Evolutionary conservation across 2,329 filamentous ascomycete species (phyloP), one percentile per base, ranked within the genome.

Genomic region (Fusarium penzigii): DNA sequence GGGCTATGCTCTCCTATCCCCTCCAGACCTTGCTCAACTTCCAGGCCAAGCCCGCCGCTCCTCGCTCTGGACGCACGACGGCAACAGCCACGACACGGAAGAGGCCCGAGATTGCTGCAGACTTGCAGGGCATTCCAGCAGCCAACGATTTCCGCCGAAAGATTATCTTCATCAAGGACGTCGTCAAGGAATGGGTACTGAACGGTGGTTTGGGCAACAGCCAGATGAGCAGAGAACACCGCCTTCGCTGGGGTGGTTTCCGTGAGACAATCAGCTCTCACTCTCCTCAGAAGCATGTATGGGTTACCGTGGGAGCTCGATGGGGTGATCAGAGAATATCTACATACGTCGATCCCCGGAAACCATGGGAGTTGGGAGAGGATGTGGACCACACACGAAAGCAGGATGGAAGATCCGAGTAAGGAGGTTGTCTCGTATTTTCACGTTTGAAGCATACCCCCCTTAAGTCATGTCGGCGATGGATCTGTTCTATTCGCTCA

Each of bases 81-180:
- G 20, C 20, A 7, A 25, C 20, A 25, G 76, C 78, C 34, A 73
- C 75, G 6, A 72, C 77, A 12, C 77, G 82, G 20, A 79, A 78
- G 56, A 78, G 83, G 5, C 83, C 84, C 10, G 81, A 85, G 56
- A 87, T 87, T 58, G 77, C 80, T 43, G 76, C 80, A 0, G 80
- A 82, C 65, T 71, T 86, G 13, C 82, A 86, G 67, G 77, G 80
- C 50, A 83, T 90, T 50, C 86, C 89, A 0, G 79, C 82, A 17
- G 86, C 87, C 39, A 93, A 93, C 68, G 82, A 86, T 58, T 83
- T 93, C 66, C 83, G 86, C 34, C 79, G 78, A 62, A 93, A 93
- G 75, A 80, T 93, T 51, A 80, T 85, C 53, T 92, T 92, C 66
- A 83, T 92, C 63, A 79, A 81, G 59, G 73, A 79, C 46, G 80